Base-by-base conservation (phyloP, 1,139 yeast species). In the Saccharomyces hybrid region DNA sequence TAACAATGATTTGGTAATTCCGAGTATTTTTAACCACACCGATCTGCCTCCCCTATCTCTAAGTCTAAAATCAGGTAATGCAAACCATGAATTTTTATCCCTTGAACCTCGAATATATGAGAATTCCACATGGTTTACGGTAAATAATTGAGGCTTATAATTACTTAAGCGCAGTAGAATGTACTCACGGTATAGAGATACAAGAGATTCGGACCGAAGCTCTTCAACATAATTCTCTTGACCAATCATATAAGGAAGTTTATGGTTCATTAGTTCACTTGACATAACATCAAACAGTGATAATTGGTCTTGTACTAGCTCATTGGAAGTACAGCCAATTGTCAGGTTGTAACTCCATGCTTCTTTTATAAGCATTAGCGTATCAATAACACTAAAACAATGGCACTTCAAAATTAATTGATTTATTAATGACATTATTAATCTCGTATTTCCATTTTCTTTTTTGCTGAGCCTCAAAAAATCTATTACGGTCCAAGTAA, bases 361-460 rank as follows among this genome's bases (percentile, higher is more conserved):
- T 20, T 55, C 56, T n/a, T 55, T 52, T 13, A 63, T 52, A 9
- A 67, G 34, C 11, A 50, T 28, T 44, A 62, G 38, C 14, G 60
- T 53, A 5, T 54, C 56, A 3, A 44, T 47, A 9, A 64, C 54
- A 42, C 60, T 54, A 2, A 54, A 14, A 23, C 61, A 57, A 46
- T 64, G 65, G 2, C 61, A 57, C 44, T 60, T 61, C 2, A 63
- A 47, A 3, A 67, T 32, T 6, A 64, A 38, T 11, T 51, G 52
- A 55, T 64, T 65, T n/a, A 60, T 46, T 8, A 67, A 47, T 11
- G 57, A 53, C 16, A 68, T 32, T 9, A 63, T 49, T 14, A 57
- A 28, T 23, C 60, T 58, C 5, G 69, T 62, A 46, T 57, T 63
- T 6, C 60, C 53, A 34, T 59, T 61, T 50, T 67, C 69, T 32